Evolutionary conservation across 2,329 filamentous ascomycete species (phyloP).

Genomic region (Aspergillus ochraceoroseus): DNA sequence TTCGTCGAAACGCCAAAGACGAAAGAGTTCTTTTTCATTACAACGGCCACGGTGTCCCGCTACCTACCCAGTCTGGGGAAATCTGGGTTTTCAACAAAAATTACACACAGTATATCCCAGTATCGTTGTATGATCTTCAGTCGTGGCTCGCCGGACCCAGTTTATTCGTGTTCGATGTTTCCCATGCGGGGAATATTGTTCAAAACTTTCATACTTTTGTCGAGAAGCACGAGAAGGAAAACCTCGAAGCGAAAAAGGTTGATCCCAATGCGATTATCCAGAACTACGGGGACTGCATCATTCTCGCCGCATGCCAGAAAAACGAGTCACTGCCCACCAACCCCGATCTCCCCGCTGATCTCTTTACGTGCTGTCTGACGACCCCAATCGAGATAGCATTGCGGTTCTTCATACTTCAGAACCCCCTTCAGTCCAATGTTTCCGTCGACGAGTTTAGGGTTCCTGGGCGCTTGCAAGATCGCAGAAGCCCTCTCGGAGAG

Average conservation of each 20-base stretch:
- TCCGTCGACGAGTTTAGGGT: slow-evolving; percentile 80
- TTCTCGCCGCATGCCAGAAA: slow-evolving; percentile 83
- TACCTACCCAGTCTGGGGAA: slow-evolving; percentile 90
- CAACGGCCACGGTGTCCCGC: slow-evolving; percentile 94
- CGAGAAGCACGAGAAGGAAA: slow-evolving; percentile 89
- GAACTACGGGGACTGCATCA: slow-evolving; percentile 78
- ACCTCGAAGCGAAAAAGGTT: slow-evolving; percentile 66
- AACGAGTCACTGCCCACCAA: slow-evolving; percentile 94
- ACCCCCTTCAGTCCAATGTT: slow-evolving; percentile 64
- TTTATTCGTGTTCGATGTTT: slow-evolving; percentile 97
- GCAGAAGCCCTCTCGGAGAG: slow-evolving; percentile 88
- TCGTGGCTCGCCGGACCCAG: slow-evolving; percentile 93
- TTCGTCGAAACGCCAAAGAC: slow-evolving; percentile 88
- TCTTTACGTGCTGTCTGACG: slow-evolving; percentile 93
- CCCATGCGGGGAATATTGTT: slow-evolving; percentile 91
- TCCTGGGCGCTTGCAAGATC: slow-evolving; percentile 84
- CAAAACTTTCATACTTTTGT: slow-evolving; percentile 92
- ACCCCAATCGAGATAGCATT: slow-evolving; percentile 97
- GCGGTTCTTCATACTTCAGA: slow-evolving; percentile 93
- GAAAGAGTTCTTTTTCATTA: slow-evolving; percentile 97
- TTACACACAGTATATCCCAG: slow-evolving; percentile 97
- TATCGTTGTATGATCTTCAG: slow-evolving; percentile 91
- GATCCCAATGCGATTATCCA: slow-evolving; percentile 64
- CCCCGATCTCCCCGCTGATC: slow-evolving; percentile 82
- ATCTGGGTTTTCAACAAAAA: slow-evolving; percentile 99